Percentiles rank a stretch among this genome's conserved stretches.
Evolutionary conservation across 371 early-diverging fungal genomes (phyloP).

Genomic region (Chytridium lagenaria): DNA sequence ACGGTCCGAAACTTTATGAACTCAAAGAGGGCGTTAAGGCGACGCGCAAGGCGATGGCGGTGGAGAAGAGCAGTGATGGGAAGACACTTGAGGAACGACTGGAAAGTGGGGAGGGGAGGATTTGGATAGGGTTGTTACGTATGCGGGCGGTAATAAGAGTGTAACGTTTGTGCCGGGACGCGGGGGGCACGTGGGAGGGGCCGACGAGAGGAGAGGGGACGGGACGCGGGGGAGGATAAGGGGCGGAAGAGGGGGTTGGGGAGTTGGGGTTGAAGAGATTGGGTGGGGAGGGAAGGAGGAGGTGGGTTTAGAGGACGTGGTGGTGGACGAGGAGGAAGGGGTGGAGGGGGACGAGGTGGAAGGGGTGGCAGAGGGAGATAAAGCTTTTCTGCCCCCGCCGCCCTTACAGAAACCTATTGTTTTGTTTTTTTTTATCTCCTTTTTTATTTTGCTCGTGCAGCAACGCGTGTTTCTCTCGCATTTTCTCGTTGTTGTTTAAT

Average conservation of each 20-base stretch:
- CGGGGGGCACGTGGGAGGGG: constrained; percentile 16
- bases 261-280: too few relatives aligned
- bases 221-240: constrained; percentile 22
- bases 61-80: constrained; percentile 22
- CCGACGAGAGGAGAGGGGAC: constrained; percentile 21
- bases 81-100: constrained; percentile 25
- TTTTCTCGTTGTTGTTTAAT: too few relatives aligned
- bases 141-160: constrained; percentile 33
- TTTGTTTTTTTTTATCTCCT: too few relatives aligned
- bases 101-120: constrained; percentile 22
- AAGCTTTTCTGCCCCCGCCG: too few relatives aligned
- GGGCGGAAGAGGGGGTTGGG: constrained; percentile 24
- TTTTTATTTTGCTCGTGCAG: too few relatives aligned
- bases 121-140: not conserved
- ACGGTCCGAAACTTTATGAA: constrained; percentile 41
- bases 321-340: constrained; percentile 59
- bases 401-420: too few relatives aligned
- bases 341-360: too few relatives aligned
- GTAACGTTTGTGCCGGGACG: constrained; percentile 30
- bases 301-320: constrained; percentile 37
- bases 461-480: too few relatives aligned
- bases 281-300: constrained; percentile 40
- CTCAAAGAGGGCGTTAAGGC: constrained; percentile 28
- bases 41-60: constrained; percentile 18
- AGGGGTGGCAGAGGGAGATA: too few relatives aligned